These are phyloP conservation scores for Phytophthora capsici DNA, from an alignment of 352 stramenopile genomes.

Conservation along the genomic window DNA sequence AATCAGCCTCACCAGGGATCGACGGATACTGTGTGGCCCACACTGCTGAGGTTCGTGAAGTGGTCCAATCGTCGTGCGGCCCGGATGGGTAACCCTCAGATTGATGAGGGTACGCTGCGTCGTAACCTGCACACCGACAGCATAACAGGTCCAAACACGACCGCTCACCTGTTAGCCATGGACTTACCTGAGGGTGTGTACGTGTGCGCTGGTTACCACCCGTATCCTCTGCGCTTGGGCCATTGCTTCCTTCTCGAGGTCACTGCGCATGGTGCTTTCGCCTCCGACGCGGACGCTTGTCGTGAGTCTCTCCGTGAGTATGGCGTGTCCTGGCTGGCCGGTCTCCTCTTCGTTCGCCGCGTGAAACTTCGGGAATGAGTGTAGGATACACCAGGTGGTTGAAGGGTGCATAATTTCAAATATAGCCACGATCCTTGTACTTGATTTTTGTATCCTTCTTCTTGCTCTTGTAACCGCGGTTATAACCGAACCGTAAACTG, in stretches of 20 bases:
- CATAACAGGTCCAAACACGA: neutral
- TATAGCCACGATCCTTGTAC: no score
- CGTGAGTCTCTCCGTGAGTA: neutral
- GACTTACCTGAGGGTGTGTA: neutral
- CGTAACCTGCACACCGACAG: neutral
- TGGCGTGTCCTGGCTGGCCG: neutral
- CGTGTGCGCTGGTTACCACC: neutral
- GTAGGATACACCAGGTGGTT: no score
- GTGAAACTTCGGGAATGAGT: neutral
- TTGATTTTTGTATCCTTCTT: no score
- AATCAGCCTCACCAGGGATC: neutral
- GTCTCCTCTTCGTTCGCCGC: neutral
- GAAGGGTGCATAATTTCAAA: no score
- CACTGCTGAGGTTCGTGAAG: neutral
- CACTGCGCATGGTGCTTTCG: neutral
- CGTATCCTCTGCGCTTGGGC: neutral
- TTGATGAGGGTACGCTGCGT: neutral
- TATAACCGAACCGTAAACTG: no score
- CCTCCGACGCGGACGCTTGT: neutral
- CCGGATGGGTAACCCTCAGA: neutral
- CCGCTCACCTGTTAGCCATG: neutral
- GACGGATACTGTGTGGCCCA: neutral
- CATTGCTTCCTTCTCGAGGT: slow-evolving; percentile 1
- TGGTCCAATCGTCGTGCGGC: neutral
- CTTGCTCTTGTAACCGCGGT: no score